Evolutionary conservation across 1,139 yeast species (phyloP).

Genomic region (Yamadazyma diospyri): DNA sequence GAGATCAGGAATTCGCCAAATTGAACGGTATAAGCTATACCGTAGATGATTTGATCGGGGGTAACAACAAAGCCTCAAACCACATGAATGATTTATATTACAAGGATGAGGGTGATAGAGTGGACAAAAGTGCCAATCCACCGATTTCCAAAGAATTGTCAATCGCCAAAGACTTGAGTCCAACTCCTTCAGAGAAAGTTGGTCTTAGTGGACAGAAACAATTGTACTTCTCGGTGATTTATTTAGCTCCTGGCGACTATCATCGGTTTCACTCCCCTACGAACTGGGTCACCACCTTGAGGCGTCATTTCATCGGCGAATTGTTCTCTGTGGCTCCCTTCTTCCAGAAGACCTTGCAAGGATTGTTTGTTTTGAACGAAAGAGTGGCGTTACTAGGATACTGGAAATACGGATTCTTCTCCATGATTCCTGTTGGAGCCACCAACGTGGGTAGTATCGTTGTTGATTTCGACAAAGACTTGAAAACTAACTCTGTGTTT

Average conservation of each 20-base stretch:
- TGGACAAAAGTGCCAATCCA: slow-evolving; percentile 31
- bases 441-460: slow-evolving; percentile 96
- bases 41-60: slow-evolving; percentile 65
- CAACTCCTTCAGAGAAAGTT: slow-evolving; percentile 30
- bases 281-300: slow-evolving; percentile 89
- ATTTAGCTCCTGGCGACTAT: slow-evolving; percentile 97
- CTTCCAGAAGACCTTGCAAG: slow-evolving; percentile 82
- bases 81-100: slow-evolving; percentile 47
- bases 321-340: slow-evolving; percentile 95
- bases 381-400: slow-evolving; percentile 92
- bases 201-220: slow-evolving; percentile 44
- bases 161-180: slow-evolving; percentile 40
- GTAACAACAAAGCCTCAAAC: slow-evolving; percentile 22
- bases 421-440: slow-evolving; percentile 99
- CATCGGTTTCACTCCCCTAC: slow-evolving; percentile 97
- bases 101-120: slow-evolving; percentile 59
- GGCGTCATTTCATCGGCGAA: slow-evolving; percentile 96
- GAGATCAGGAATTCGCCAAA: slow-evolving; percentile 76
- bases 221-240: slow-evolving; percentile 85
- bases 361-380: slow-evolving; percentile 88
- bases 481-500: slow-evolving; percentile 74
- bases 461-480: slow-evolving; percentile 86
- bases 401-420: slow-evolving; percentile 96
- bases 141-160: slow-evolving; percentile 38
- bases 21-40: slow-evolving; percentile 74